Evolutionary conservation across 2,329 filamentous ascomycete species (phyloP), one percentile per base, ranked within the genome.

Genomic region (Neoascochyta sp.): DNA sequence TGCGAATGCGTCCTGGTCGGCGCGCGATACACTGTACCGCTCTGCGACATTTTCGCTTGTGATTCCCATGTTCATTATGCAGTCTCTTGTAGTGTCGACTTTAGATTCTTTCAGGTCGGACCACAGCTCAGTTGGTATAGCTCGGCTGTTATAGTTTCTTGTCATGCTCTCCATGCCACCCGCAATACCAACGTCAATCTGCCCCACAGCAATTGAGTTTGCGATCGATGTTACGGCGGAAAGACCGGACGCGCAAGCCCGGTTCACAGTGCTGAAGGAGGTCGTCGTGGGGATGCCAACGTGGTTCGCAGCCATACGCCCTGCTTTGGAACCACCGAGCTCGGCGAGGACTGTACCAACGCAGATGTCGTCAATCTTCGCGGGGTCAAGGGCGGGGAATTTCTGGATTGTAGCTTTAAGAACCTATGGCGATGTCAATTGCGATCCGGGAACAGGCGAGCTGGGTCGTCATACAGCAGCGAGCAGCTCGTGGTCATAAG

Each of bases 141-240:
- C 89, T 34, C 80, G 71, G 15, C 71, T 78, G 29, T 81, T 88
- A 64, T 95, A 95, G 66, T 95, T 95, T 45, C 83, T 70, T 43
- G 86, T 94, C 89, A 95, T 95, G 67, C 83, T 90, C 74, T 95
- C 89, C 85, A 93, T 95, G 16, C 89, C 89, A 2, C 85, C 89
- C 7, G 81, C 89, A 40, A 95, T 78, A 37, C 86, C 89, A 0
- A 73, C 71, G 40, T 80, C 75, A 29, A 90, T 83, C 47, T 77
- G 75, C 2, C 84, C 87, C 0, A 75, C 71, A n/a, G 78, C 75
- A 48, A 95, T 92, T 41, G 81, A 74, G 34, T 83, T 79, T 4
- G 85, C 83, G 3, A 94, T 71, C 9, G 72, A 68, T 1, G 86
- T 82, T 28, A 95, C 82, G 15, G 83, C 81, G 47, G 86, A 81